These are phyloP conservation scores for Acanthamoeba royreba DNA, from an alignment of 208 protist genomes.

Conservation along the genomic window DNA sequence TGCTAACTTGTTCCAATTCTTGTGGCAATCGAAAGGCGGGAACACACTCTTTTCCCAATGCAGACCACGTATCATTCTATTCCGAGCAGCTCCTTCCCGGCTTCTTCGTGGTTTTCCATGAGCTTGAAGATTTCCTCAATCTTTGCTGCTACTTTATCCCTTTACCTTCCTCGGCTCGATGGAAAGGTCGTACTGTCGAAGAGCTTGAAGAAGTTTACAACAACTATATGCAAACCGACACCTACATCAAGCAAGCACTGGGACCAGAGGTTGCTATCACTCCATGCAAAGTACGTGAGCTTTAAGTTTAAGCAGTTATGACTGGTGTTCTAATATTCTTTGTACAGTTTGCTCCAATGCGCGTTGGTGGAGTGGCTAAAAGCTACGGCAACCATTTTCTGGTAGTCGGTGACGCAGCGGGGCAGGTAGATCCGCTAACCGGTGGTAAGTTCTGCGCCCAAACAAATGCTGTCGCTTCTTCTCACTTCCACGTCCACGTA, in stretches of 20 bases:
- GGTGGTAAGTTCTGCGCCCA: too few species aligned
- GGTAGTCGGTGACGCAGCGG: conserved; percentile 42
- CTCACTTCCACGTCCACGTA: neutral
- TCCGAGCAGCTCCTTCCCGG: neutral
- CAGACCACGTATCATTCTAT: conserved; percentile 42
- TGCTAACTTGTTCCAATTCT: too few species aligned
- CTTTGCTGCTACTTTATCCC: conserved; percentile 49
- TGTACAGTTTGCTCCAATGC: conserved; percentile 43
- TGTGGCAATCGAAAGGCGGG: neutral
- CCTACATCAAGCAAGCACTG: conserved; percentile 16
- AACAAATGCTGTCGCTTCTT: too few species aligned
- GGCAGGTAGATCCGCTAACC: conserved; percentile 39
- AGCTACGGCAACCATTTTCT: conserved; percentile 39
- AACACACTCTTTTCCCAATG: conserved; percentile 27
- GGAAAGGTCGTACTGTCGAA: neutral
- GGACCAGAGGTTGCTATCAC: conserved; percentile 38
- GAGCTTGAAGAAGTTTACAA: neutral
- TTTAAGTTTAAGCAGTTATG: neutral
- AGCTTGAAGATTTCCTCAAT: conserved; percentile 48
- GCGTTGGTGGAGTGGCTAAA: neutral
- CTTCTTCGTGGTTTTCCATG: conserved; percentile 50
- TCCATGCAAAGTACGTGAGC: neutral
- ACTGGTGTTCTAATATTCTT: neutral
- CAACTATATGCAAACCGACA: neutral
- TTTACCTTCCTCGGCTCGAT: neutral